phyloP scores from a whole-genome alignment of 148 eudicot genomes.

The Fagopyrum esculentum region DNA sequence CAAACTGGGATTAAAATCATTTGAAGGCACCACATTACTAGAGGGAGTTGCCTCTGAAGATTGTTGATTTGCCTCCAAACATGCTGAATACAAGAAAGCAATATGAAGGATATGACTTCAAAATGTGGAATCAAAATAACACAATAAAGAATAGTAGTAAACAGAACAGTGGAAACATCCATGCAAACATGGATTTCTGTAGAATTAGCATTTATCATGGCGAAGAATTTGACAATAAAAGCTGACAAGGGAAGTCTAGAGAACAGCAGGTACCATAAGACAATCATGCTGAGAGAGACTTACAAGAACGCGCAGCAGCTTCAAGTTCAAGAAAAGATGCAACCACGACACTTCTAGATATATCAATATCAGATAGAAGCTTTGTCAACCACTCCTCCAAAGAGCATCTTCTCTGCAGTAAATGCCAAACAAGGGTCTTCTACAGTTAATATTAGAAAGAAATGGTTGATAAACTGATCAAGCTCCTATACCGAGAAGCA shows the following conservation, averaged over 20 bases:
- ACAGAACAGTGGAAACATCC: neutral
- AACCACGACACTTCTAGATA: slow-evolving; percentile 74
- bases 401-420: slow-evolving; percentile 71
- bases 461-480: neutral
- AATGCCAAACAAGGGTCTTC: slow-evolving; percentile 3
- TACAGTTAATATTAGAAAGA: neutral
- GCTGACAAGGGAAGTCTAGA: neutral
- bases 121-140: neutral
- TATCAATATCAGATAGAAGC: slow-evolving; percentile 73
- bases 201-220: neutral
- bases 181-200: neutral
- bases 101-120: neutral
- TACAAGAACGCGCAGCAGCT: slow-evolving; percentile 91
- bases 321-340: slow-evolving; percentile 95
- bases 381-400: slow-evolving; percentile 83
- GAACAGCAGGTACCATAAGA: neutral
- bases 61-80: slow-evolving; percentile 45
- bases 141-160: neutral
- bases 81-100: slow-evolving; percentile 35
- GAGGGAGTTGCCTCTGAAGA: slow-evolving; percentile 27
- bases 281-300: slow-evolving; percentile 19
- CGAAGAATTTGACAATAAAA: neutral
- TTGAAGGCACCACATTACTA: slow-evolving; percentile 27
- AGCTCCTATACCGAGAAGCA: neutral
- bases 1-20: slow-evolving; percentile 26